Evolutionary conservation across 1,139 yeast genomes (phyloP), one percentile per base, ranked within the genome.

Genomic region (Suhomyces ambrosiae): DNA sequence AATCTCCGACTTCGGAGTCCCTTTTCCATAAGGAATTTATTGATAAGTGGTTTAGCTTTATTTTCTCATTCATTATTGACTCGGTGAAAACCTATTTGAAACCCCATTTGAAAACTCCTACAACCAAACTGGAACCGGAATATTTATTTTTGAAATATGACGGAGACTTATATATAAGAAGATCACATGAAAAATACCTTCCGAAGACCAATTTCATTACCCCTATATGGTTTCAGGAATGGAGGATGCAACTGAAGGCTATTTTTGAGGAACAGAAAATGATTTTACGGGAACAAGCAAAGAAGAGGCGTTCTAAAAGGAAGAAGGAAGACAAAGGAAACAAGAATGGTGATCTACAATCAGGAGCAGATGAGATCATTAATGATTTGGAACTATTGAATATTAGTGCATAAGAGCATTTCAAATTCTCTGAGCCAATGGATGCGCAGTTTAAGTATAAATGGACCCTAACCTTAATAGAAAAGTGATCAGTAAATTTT

Each of bases 21-120:
- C n/a, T 3, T 5, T 33, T 33, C 15, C 17, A 15, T 13, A 21
- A 16, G 14, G 31, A 27, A 5, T 33, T 28, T 11, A 7, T 37
- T 5, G 40, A 37, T 14, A 32, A 32, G 3, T 37, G 40, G 40
- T 28, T 37, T 23, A 9, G 21, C 7, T 32, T 36, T 5, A 21
- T 36, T 8, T 10, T 32, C 5, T 16, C 13, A 7, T 36, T 37
- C 9, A 21, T 32, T 8, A 18, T 11, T 12, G 27, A 24, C 5
- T n/a, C 15, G 8, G 27, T 24, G 27, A n/a, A 12, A 12, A 5
- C 5, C n/a, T 7, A 10, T 7, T n/a, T n/a, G n/a, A n/a, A n/a
- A n/a, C n/a, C n/a, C n/a, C n/a, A n/a, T n/a, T n/a, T n/a, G 21
- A 18, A 18, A 18, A 6, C 21, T 5, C 8, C 21, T 8, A 5